Conservation (phyloP, 768 basidiomycete genomes). For the Paxillus involutus region DNA sequence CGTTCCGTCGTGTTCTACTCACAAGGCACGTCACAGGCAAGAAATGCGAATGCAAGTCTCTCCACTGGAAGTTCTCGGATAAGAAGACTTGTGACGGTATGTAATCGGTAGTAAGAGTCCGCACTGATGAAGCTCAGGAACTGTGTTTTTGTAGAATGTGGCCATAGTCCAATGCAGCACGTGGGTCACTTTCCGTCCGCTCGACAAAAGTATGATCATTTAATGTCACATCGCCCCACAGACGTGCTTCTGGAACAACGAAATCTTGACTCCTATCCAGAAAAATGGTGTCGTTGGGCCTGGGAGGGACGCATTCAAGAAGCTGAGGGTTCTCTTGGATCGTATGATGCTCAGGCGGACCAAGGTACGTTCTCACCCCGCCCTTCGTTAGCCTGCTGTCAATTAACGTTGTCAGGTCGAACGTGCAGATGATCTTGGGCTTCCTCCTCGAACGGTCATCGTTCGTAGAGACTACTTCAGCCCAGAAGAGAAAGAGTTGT, state of each 20-base stretch:
- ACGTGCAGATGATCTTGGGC: slow-evolving; percentile 92
- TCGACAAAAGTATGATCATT: not conserved
- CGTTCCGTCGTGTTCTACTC: not conserved
- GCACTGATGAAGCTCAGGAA: not conserved
- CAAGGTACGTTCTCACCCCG: slow-evolving; percentile 46
- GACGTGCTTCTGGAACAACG: slow-evolving; percentile 97
- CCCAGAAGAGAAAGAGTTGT: slow-evolving; percentile 95
- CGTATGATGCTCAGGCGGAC: slow-evolving; percentile 95
- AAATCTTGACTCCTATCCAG: slow-evolving; percentile 95
- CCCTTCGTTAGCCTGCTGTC: not conserved
- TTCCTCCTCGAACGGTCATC: slow-evolving; percentile 89
- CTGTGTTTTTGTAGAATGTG: slow-evolving; percentile 55
- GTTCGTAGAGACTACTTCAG: slow-evolving; percentile 92
- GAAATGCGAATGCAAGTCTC: slow-evolving; percentile 87
- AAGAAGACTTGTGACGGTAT: slow-evolving; percentile 81
- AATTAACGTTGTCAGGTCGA: slow-evolving; percentile 57
- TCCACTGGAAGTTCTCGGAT: slow-evolving; percentile 92
- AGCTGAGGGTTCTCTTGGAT: slow-evolving; percentile 84
- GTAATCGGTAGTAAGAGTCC: slow-evolving; percentile 11
- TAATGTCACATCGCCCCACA: slow-evolving; percentile 26
- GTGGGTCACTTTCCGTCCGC: slow-evolving; percentile 34
- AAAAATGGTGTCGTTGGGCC: slow-evolving; percentile 81
- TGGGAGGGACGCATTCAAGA: slow-evolving; percentile 85
- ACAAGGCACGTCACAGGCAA: slow-evolving; percentile 55
- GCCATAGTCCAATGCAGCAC: slow-evolving; percentile 84